Conservation (phyloP, 148 eudicot genomes). For the Polygonum aviculare region DNA sequence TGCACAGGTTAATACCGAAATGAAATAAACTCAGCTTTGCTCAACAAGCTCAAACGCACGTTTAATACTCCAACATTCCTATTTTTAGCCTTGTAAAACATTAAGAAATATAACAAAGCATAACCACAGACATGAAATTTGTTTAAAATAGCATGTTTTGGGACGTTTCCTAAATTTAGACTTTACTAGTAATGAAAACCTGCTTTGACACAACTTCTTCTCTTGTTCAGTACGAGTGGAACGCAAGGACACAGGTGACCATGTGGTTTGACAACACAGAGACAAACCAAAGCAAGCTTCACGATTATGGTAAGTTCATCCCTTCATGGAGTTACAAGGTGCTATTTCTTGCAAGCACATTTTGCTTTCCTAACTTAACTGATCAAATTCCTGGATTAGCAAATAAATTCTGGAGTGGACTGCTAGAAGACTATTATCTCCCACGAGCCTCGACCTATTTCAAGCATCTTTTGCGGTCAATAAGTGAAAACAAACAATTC, state of each 20-base stretch:
- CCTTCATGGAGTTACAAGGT: neutral
- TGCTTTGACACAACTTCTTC: neutral
- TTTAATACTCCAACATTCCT: too few relatives aligned
- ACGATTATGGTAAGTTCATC: conserved; percentile 70
- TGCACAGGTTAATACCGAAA: neutral
- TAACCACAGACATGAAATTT: too few relatives aligned
- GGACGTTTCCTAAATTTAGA: neutral
- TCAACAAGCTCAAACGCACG: neutral
- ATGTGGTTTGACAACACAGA: conserved; percentile 88
- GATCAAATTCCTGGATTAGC: conserved; percentile 27
- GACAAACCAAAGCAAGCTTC: conserved; percentile 78
- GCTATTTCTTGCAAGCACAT: neutral
- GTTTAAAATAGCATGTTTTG: too few relatives aligned
- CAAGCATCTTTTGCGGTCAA: conserved; percentile 37
- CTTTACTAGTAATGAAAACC: neutral
- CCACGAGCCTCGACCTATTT: conserved; percentile 87
- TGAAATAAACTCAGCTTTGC: neutral
- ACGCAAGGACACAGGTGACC: conserved; percentile 91
- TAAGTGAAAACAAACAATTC: conserved; percentile 42
- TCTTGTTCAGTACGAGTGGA: conserved; percentile 83
- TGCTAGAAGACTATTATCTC: conserved; percentile 75
- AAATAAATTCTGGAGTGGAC: conserved; percentile 94
- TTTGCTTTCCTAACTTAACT: neutral
- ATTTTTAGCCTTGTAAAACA: too few relatives aligned
- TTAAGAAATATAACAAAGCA: too few relatives aligned